Base-by-base conservation (phyloP, 2,329 filamentous ascomycete genomes). In the Cordyceps cateniannulata region DNA sequence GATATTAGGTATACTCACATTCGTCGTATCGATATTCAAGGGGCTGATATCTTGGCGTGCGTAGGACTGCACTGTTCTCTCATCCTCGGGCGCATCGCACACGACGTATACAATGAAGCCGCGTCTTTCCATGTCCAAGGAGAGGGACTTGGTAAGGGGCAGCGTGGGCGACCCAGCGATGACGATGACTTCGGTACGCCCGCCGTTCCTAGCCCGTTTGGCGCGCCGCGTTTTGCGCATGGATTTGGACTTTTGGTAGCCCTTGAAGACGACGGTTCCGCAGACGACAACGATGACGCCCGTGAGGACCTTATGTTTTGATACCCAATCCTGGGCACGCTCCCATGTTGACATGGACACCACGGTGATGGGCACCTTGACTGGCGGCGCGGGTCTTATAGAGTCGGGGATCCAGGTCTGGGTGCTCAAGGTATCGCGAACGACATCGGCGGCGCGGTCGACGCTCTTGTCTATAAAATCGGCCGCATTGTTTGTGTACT, bases 51-150 rank as follows among this genome's bases (percentile, higher is more conserved):
- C 95, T 7, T 86, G 81, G 63, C 91, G 82, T n/a, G 86, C 83
- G 72, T 96, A 84, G 63, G 85, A 83, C 63, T 90, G 85, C 16
- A 98, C 86, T 64, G 89, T 77, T 40, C 87, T 81, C 72, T 98
- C 92, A 66, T 98, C 93, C 68, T 96, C 90, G 62, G 86, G 77
- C n/a, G 86, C 91, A 65, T 86, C 88, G 68, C 92, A 93, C 1
- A 96, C 90, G 63, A 99, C 81, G 72, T 92, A 99, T 60, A 98
- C 91, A 63, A 98, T 90, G 72, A 96, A 98, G 5, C 95, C 95
- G 65, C 92, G 85, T 62, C 92, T 82, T 76, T 98, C 95, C 66
- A 99, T 79, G 70, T 99, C 95, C 52, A 93, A 76, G 2, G 91
- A 86, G 59, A 98, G 79, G 12, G 91, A 91, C 69, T 87, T 88